Base-by-base conservation (phyloP, 2,329 filamentous ascomycete genomes). In the Fusarium irregulare region DNA sequence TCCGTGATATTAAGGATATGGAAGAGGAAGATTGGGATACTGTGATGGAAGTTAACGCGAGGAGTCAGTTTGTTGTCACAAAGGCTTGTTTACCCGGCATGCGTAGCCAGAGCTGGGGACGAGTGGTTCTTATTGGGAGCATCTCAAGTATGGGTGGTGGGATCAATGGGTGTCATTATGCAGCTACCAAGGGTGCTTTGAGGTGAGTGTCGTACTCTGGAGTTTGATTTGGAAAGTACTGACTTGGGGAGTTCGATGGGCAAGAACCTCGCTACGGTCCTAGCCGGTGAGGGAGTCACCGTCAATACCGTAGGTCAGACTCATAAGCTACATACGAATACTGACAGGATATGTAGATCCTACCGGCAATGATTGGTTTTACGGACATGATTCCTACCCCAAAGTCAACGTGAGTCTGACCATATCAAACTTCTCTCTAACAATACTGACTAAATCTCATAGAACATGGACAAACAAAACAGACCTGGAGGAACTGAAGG, bases 361-460 rank as follows among this genome's bases (percentile, higher is more conserved):
- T 76, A 2, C 78, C 78, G 0, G 78, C 78, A 3, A 80, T 80
- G 78, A 80, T 80, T 27, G 78, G 77, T 0, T 71, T 74, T 14
- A 80, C 78, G 7, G 78, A 77, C 20, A 79, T 80, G 78, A 80
- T 80, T 13, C 76, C 78, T 2, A 73, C 75, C 0, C 78, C 78
- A 2, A 76, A 77, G 18, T 73, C 75, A 44, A 76, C 53, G 78
- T 79, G 55, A 42, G 41, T 49, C 20, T 30, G 27, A 8, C n/a
- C 10, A 9, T 6, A 7, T 18, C 4, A 3, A 2, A 11, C 2
- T 6, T 11, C 2, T 2, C 2, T 30, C 3, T 12, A 3, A 5
- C 6, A 2, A 34, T 21, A 27, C 51, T 25, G 49, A 45, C 9
- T 2, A 21, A 18, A 2, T 20, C 0, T 23, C 4, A 3, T 8